Conservation (phyloP, 371 early-diverging fungal species). For the Lichtheimia corymbifera region DNA sequence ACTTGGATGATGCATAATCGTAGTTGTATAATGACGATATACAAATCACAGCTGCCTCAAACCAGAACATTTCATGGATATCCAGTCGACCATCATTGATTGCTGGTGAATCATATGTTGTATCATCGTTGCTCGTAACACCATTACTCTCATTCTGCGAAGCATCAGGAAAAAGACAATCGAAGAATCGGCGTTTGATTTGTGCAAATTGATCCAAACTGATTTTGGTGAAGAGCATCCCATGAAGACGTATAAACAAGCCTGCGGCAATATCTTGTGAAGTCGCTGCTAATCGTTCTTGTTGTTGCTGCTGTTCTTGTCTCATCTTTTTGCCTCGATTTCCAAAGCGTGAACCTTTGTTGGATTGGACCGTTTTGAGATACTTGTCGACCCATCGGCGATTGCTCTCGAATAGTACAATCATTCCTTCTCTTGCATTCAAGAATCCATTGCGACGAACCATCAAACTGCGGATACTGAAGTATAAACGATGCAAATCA, state of each 20-base stretch:
- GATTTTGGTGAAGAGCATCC: constrained; percentile 69
- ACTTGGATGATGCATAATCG: constrained; percentile 50
- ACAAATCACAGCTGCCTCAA: constrained; percentile 49
- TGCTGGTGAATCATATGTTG: not conserved
- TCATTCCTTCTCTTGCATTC: constrained; percentile 48
- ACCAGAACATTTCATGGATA: constrained; percentile 48
- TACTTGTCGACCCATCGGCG: constrained; percentile 39
- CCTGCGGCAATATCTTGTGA: constrained; percentile 31
- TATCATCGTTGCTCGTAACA: not conserved
- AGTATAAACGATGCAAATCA: constrained; percentile 44
- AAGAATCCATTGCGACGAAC: constrained; percentile 48
- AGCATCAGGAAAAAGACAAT: constrained; percentile 24
- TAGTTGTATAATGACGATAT: constrained; percentile 57
- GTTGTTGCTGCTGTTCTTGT: constrained; percentile 10
- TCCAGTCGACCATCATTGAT: not conserved
- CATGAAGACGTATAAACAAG: constrained; percentile 58
- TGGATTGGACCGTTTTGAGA: constrained; percentile 9
- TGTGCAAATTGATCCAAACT: constrained; percentile 59
- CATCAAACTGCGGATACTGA: constrained; percentile 45
- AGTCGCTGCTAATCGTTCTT: not conserved
- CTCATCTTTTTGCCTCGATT: constrained; percentile 3
- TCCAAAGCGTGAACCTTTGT: constrained; percentile 2
- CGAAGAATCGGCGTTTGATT: constrained; percentile 36
- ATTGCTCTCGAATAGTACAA: constrained; percentile 45
- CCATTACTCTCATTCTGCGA: not conserved